These are phyloP conservation scores for Gaultheria prostrata DNA, from an alignment of 148 eudicot genomes.

Conservation along the genomic window DNA sequence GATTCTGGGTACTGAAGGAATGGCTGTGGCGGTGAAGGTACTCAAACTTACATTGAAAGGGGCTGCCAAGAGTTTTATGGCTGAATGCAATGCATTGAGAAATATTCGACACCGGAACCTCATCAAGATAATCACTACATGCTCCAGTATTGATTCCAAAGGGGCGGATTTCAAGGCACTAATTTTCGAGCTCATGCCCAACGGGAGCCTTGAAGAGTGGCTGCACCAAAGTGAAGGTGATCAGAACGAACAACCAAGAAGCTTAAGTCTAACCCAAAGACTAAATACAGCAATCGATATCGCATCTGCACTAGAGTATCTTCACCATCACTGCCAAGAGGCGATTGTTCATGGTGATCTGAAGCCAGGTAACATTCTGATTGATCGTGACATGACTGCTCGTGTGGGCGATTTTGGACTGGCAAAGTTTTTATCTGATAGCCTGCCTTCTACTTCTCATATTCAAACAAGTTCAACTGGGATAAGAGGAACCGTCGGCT, in stretches of 20 bases:
- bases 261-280: conserved; percentile 13
- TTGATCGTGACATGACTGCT: conserved; percentile 9
- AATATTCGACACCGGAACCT: not conserved
- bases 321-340: conserved; percentile 13
- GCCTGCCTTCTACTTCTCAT: not conserved
- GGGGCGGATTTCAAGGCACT: not conserved
- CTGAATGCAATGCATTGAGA: conserved; percentile 4
- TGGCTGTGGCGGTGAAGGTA: not conserved
- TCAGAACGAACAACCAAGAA: not conserved
- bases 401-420: conserved; percentile 19
- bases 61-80: not conserved
- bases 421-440: not conserved
- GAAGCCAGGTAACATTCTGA: conserved; percentile 15
- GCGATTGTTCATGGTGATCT: conserved; percentile 17
- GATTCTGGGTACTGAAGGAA: not conserved
- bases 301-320: conserved; percentile 18
- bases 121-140: not conserved
- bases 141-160: not conserved
- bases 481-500: conserved; percentile 16
- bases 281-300: conserved; percentile 7
- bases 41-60: not conserved
- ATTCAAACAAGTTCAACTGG: conserved; percentile 10
- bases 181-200: not conserved
- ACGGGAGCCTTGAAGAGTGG: not conserved
- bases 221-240: too few species aligned